Evolutionary conservation across 257 asterid genomes (phyloP).

Genomic region (Solanum appendiculatum): DNA sequence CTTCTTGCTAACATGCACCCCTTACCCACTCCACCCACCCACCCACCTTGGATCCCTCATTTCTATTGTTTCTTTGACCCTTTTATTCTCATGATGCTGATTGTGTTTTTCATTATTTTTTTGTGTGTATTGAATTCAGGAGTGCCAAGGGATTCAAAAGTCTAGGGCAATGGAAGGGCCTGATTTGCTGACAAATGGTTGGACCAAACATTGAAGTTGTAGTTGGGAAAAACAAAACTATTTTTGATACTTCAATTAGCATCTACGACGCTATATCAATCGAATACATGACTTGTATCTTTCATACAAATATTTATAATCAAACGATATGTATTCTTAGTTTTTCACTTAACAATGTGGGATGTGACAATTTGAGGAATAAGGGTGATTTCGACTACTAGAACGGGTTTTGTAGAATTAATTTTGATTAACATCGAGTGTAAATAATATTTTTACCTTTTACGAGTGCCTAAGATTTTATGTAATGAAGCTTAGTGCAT

Average conservation of each 20-base stretch:
- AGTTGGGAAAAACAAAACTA: conserved; percentile 28
- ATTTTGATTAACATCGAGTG: too few relatives aligned
- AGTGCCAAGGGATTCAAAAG: not conserved
- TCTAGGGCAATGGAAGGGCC: not conserved
- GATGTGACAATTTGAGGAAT: too few relatives aligned
- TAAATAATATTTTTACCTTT: too few relatives aligned
- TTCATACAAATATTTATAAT: too few relatives aligned
- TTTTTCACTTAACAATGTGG: too few relatives aligned
- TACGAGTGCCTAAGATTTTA: too few relatives aligned
- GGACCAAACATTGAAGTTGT: conserved; percentile 22
- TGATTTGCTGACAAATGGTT: not conserved
- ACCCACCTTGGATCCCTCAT: not conserved
- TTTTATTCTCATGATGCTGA: not conserved
- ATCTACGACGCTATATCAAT: not conserved
- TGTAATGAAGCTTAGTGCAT: too few relatives aligned
- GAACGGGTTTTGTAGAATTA: too few relatives aligned
- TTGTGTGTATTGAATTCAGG: not conserved
- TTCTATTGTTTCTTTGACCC: not conserved
- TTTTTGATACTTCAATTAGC: conserved; percentile 32
- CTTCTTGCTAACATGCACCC: not conserved
- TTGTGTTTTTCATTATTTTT: not conserved
- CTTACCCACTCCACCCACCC: not conserved
- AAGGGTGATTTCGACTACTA: too few relatives aligned
- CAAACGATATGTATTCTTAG: too few relatives aligned
- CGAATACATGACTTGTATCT: not conserved